A percentile compares a stretch with the other conserved stretches of the same genome.
Evolutionary conservation across 2,329 filamentous ascomycete species (phyloP).

Genomic region (Tympanopsis confertula): DNA sequence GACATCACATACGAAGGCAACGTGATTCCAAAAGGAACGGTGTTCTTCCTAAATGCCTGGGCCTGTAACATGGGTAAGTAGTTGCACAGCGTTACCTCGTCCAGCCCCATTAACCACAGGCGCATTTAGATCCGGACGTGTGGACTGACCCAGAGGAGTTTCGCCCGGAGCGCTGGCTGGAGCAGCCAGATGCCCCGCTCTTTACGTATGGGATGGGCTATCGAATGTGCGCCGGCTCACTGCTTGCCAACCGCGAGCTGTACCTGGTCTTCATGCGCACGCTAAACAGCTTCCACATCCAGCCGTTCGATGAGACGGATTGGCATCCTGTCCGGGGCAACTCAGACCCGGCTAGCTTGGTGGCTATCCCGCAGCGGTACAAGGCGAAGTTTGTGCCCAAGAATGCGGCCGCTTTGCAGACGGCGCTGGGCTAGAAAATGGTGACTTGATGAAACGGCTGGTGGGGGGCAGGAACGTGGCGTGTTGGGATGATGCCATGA

Average conservation of each 20-base stretch:
- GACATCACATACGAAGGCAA: constrained; percentile 45
- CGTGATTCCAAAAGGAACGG: constrained; percentile 47
- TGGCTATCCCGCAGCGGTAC: constrained; percentile 46
- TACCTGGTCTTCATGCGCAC: constrained; percentile 53
- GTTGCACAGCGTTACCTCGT: background rate
- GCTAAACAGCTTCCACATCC: constrained; percentile 47
- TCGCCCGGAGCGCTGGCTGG: constrained; percentile 50
- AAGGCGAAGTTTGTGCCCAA: constrained; percentile 45
- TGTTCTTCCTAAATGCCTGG: constrained; percentile 57
- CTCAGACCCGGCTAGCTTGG: constrained; percentile 48
- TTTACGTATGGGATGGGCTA: constrained; percentile 58
- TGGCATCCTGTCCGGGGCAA: constrained; percentile 47
- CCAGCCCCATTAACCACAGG: background rate
- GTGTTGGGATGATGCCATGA: no score
- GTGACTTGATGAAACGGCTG: no score
- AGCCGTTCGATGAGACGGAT: constrained; percentile 39
- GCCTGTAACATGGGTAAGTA: constrained; percentile 54
- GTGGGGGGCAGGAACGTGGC: no score
- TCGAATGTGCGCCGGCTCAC: constrained; percentile 54
- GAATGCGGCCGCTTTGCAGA: constrained; percentile 10
- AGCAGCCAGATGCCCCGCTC: constrained; percentile 49
- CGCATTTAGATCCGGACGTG: constrained; percentile 30
- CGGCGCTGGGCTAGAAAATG: background rate
- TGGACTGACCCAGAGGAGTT: constrained; percentile 47
- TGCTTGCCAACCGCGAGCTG: constrained; percentile 52